Evolutionary conservation across 2,329 filamentous ascomycete species (phyloP), one percentile per base, ranked within the genome.

Genomic region (Drechslerella dactyloides): DNA sequence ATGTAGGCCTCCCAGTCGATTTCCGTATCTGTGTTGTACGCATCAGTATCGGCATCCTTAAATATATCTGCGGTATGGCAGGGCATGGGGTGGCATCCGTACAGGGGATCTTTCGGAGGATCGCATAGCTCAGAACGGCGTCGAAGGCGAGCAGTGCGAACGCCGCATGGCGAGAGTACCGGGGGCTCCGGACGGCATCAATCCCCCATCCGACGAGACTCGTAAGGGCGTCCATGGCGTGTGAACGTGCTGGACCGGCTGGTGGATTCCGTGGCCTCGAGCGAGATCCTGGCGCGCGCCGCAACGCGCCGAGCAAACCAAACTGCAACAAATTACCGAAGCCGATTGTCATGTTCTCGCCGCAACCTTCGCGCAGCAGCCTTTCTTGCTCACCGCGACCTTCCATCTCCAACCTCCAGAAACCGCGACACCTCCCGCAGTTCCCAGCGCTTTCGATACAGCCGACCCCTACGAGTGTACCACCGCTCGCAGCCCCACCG

Each of bases 1-100:
- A 99, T 97, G 80, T 99, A 99, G 0, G 94, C 91, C 69, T 85
- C 85, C 93, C 93, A 99, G 81, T 99, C 94, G 78, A 99, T 99
- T 80, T 99, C 94, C 48, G 94, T 99, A 79, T 99, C 94, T 90
- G 75, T 48, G 21, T n/a, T 30, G 23, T 8, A 21, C n/a, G 8
- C 13, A 46, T 61, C 19, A 61, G 48, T 21, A 52, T 46, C 17
- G 7, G 6, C 21, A 23, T 46, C 24, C 21, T 15, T 54, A 69
- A 35, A 30, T 48, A 2, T 15, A 42, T 42, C 37, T n/a, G n/a
- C n/a, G n/a, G 13, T 15, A 15, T 15, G n/a, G 4, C 7, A 27
- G 59, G 3, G 15, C n/a, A 4, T 27, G 19, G 7, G 40, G 2
- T n/a, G 23, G 35, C 27, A 33, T 35, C 66, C 21, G n/a, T 60